A percentile compares a stretch with the other conserved stretches of the same genome.
Evolutionary conservation across 768 basidiomycete genomes (phyloP).

Genomic region (Sarcodon aspratus): DNA sequence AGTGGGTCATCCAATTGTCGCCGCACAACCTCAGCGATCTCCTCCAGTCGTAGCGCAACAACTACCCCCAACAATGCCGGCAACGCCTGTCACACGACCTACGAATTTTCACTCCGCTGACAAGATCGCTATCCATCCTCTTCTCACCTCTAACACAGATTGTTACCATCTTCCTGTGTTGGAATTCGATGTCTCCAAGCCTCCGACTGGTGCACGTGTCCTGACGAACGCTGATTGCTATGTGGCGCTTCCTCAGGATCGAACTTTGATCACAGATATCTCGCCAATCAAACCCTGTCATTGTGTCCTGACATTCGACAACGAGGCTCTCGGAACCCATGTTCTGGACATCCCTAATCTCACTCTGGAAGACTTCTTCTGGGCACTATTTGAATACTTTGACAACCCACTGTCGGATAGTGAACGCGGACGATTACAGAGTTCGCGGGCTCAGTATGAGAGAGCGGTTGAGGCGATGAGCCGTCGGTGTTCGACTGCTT

Average conservation of each 20-base stretch:
- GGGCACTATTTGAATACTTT: background rate
- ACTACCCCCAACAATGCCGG: background rate
- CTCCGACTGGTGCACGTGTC: background rate
- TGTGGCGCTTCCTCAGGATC: background rate
- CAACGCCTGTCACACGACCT: background rate
- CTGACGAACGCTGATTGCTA: background rate
- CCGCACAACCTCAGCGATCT: background rate
- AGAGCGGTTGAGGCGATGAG: background rate
- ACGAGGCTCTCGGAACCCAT: background rate
- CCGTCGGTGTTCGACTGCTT: background rate
- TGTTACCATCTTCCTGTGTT: background rate
- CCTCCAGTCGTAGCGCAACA: background rate
- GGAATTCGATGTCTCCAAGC: background rate
- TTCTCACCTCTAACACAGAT: background rate
- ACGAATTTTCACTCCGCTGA: background rate
- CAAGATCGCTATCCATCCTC: background rate
- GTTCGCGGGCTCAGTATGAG: background rate
- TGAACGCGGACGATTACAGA: background rate
- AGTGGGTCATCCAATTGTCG: background rate
- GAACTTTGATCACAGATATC: background rate
- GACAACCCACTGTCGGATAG: background rate
- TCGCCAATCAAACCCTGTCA: background rate
- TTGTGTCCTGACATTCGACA: background rate
- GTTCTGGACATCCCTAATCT: background rate
- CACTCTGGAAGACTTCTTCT: background rate